Evolutionary conservation across 345 rosid genomes (phyloP), one percentile per base, ranked within the genome.

Genomic region (Eucalyptus cladocalyx): DNA sequence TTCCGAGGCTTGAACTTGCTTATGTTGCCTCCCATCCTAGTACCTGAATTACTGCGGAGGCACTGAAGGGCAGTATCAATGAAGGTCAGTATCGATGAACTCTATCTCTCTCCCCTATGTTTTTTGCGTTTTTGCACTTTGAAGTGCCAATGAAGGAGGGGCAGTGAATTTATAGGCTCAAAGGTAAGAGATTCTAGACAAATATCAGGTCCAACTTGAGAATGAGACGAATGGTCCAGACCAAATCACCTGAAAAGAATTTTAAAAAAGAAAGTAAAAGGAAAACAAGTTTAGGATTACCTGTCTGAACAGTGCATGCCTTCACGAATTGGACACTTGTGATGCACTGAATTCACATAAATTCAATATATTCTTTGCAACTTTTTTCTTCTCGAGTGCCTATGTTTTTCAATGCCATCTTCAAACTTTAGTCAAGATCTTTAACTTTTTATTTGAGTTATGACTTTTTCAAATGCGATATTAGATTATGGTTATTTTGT

Each of bases 1-100:
- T 92, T 90, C 90, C 90, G 47, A 42, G 90, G 56, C 89, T 91
- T 92, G 88, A 92, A 91, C 88, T 89, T 87, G 80, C 92, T 89
- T 19, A 91, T 80, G 81, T 85, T 91, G 88, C 93, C 91, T 53
- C 89, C 93, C 94, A 93, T 93, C 43, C 62, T 7, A 34, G 87
- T 5, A 23, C n/a, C 47, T 18, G 34, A 86, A 12, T 49, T 18
- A 43, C 67, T 19, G 67, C 21, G 67, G 34, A 26, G 32, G 58
- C 67, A 50, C 67, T 43, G 58, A 47, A 49, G 67, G 6, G 56
- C 62, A 11, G 45, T 11, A 86, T 7, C 30, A 54, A 53, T 32
- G 58, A 47, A 49, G 32, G 11, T 2, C 45, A 2, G 18, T 11
- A 86, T 7, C 30, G 56, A 53, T 50, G 60, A 30, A 43, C 65